A percentile compares a stretch with the other conserved stretches of the same genome.
Evolutionary conservation across 148 eudicot species (phyloP).

Genomic region (Camellia japonica): DNA sequence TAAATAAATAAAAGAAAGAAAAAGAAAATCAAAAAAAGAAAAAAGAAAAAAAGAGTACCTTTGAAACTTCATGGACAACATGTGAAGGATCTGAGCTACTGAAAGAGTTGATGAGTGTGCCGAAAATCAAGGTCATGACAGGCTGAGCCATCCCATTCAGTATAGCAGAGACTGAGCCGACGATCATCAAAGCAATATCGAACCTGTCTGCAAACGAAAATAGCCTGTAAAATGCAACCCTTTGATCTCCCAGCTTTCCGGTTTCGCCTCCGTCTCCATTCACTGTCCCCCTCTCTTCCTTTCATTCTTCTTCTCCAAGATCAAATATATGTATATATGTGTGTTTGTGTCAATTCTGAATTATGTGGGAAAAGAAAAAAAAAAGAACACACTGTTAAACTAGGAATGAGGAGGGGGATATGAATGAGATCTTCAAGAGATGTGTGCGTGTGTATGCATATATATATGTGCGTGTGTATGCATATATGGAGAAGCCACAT

Average conservation of each 20-base stretch:
- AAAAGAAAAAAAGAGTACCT: conserved; percentile 37
- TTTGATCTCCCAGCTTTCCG: conserved; percentile 23
- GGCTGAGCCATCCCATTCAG: conserved; percentile 69
- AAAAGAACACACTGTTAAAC: no score
- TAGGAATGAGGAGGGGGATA: not conserved
- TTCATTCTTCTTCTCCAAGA: not conserved
- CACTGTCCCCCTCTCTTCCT: not conserved
- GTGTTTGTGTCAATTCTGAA: not conserved
- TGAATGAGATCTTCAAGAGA: no score
- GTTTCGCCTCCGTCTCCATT: not conserved
- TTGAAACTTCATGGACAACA: conserved; percentile 59
- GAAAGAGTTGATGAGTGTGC: conserved; percentile 58
- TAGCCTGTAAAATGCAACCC: conserved; percentile 50
- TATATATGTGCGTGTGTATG: no score
- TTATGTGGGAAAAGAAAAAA: not conserved
- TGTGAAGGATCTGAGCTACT: conserved; percentile 33
- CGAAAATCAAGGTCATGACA: conserved; percentile 61
- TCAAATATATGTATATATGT: not conserved
- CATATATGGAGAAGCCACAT: no score
- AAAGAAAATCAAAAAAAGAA: not conserved
- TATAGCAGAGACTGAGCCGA: conserved; percentile 50
- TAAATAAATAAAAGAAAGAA: not conserved
- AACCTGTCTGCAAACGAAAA: conserved; percentile 52
- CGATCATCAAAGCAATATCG: conserved; percentile 50
- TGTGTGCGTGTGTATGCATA: no score